Base-by-base conservation (phyloP, 768 basidiomycete genomes). In the Termitomyces sp. region DNA sequence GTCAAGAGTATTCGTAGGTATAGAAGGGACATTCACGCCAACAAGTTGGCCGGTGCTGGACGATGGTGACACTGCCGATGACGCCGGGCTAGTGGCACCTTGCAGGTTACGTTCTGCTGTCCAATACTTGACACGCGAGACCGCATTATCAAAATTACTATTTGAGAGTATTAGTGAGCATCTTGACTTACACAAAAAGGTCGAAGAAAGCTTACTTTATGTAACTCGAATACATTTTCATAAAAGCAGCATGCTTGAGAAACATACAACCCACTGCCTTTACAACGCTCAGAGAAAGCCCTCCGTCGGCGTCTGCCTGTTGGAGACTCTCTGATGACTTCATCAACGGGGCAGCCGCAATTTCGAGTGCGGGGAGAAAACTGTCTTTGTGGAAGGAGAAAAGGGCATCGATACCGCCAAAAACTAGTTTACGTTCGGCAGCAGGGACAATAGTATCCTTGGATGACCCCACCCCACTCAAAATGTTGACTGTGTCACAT, bases 161-260 rank as follows among this genome's bases (percentile, higher is more conserved):
- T 26, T 37, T 60, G 46, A 12, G 28, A 54, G 55, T 54, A 42
- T 37, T 19, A 15, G 30, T 45, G 35, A 53, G 33, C 12, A 12
- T 35, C 42, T 49, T 56, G 37, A 41, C 53, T 44, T 50, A 37
- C 49, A 40, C 56, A 9, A 58, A 55, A 49, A 40, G 14, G n/a
- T 12, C n/a, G 21, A 33, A 33, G 17, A 33, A 43, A 33, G 72
- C 88, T 67, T 68, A 94, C 92, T 98, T 98, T 78, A 96, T 96
- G 69, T 98, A 99, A 44, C 89, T 90, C 33, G 94, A 94, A 70
- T 99, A 99, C 89, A 98, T 98, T 75, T 79, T 91, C 91, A 99
- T 93, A 76, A 98, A 98, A 4, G 96, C 94, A 31, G 94, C 91
- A 70, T 99, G 94, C 53, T 88, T 90, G 54, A 92, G 75, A 71